Percentiles rank a stretch among this genome's conserved stretches.
Conservation (phyloP, 1,284 basidiomycete species). For the Ustilago vetiveriae region DNA sequence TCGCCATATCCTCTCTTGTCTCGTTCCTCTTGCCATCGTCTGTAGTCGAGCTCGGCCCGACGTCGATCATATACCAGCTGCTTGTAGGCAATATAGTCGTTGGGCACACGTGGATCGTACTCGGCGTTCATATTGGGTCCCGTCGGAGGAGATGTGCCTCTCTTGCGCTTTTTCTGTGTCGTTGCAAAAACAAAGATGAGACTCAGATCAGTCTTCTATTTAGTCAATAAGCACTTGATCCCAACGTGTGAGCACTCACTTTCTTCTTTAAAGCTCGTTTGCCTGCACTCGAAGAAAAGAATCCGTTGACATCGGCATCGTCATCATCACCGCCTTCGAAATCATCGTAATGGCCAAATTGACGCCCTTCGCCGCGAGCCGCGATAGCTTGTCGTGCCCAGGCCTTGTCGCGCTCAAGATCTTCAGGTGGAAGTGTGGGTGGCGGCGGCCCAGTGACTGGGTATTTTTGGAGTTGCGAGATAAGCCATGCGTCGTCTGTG, state of each 20-base stretch:
- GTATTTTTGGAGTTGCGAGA: constrained; percentile 13
- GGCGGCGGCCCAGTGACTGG: constrained; percentile 19
- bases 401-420: constrained; percentile 36
- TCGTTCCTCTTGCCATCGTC: constrained; percentile 14
- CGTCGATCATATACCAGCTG: constrained; percentile 47
- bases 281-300: constrained; percentile 32
- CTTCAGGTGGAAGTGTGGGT: constrained; percentile 23
- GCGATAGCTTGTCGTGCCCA: constrained; percentile 9
- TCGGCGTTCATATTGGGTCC: constrained; percentile 54
- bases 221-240: too few relatives aligned
- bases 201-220: too few relatives aligned
- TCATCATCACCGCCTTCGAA: constrained; percentile 24
- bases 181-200: background rate
- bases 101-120: constrained; percentile 61
- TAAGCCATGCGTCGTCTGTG: constrained; percentile 17
- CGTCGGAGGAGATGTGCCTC: constrained; percentile 23
- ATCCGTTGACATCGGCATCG: constrained; percentile 57
- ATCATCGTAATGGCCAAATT: constrained; percentile 7
- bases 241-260: constrained; percentile 30
- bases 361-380: constrained; percentile 15
- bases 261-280: constrained; percentile 31
- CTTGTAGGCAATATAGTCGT: constrained; percentile 59
- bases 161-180: constrained; percentile 35
- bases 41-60: constrained; percentile 17
- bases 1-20: constrained; percentile 13